Base-by-base conservation (phyloP, 2,329 filamentous ascomycete genomes). In the Graphilbum sp. region DNA sequence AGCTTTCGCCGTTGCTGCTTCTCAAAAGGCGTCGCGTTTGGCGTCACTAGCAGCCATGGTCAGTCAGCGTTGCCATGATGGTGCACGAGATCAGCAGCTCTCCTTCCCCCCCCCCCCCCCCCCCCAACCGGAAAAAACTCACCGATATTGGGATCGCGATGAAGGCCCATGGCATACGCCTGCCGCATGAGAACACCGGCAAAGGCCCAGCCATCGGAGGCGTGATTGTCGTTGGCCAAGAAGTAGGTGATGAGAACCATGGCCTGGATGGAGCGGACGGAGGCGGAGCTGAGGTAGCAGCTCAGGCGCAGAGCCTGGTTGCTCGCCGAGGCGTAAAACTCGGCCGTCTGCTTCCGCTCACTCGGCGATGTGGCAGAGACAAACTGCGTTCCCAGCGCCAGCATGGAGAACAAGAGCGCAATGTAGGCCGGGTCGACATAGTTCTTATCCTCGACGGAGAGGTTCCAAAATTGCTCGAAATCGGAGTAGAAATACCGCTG, bases 231-330 rank as follows among this genome's bases (percentile, higher is more conserved):
- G 49, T 88, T 88, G 61, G 87, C 86, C 27, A 88, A 63, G 48
- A 88, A 88, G 51, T 87, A 87, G 0, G 75, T 76, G 42, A 86
- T 75, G n/a, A 88, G 58, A 0, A 86, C 76, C 80, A 87, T 87
- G 33, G 82, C 74, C 54, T 85, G 79, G 24, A 87, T 73, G 1
- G 79, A 81, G 19, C 74, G 64, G 36, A 85, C 64, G 0, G 78
- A 82, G 2, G 80, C 78, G 33, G 73, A 74, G 53, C 80, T 86
- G 3, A 87, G 65, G 49, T 86, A 88, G 0, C 79, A 84, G 40
- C 74, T 79, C 50, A 86, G 70, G 3, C 81, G 69, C 32, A 88
- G 57, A 0, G 81, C 75, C 55, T 87, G 82, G 48, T 87, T 83
- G 34, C 79, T 76, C 5, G 81, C 82, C 7, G 80, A 86, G 15